These are phyloP conservation scores for Phlebiopsis gigantea DNA, from an alignment of 768 basidiomycete species.

Conservation along the genomic window DNA sequence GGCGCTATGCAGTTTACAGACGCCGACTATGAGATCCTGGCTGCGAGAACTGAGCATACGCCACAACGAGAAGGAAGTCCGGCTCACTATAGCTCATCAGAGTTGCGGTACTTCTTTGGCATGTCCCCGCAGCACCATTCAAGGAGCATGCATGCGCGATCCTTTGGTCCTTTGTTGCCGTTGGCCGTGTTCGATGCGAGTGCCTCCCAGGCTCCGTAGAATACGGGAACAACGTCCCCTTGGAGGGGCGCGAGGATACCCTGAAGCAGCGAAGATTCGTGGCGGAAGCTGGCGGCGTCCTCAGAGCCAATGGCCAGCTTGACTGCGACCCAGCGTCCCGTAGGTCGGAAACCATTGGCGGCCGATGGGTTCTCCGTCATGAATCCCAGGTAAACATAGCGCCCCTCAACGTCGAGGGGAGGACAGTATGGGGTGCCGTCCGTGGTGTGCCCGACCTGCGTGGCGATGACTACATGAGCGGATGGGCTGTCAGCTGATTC, in stretches of 20 bases:
- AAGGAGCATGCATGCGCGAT: slow-evolving; percentile 31
- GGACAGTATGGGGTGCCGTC: neutral
- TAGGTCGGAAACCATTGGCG: neutral
- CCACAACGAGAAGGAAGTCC: neutral
- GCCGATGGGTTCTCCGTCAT: neutral
- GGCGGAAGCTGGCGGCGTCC: slow-evolving; percentile 23
- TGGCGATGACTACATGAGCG: neutral
- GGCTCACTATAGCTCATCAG: slow-evolving; percentile 6
- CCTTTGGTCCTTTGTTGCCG: neutral
- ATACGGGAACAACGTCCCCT: slow-evolving; percentile 33
- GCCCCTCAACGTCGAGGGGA: neutral
- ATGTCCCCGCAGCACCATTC: slow-evolving; percentile 30
- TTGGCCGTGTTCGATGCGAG: neutral
- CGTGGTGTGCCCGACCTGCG: neutral
- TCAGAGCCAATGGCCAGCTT: slow-evolving; percentile 29
- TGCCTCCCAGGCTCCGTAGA: slow-evolving; percentile 30
- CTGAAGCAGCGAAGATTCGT: slow-evolving; percentile 32
- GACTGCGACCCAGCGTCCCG: slow-evolving; percentile 20
- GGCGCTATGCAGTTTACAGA: slow-evolving; percentile 31
- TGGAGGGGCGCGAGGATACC: slow-evolving; percentile 30
- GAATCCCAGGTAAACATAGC: neutral
- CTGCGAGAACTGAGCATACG: neutral
- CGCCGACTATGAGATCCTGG: slow-evolving; percentile 22
- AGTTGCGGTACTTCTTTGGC: slow-evolving; percentile 8
- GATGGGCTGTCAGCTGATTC: neutral